A percentile compares a stretch with the other conserved stretches of the same genome.
Conservation (phyloP, 257 asterid genomes). For the Fraxinus quadrangulata region DNA sequence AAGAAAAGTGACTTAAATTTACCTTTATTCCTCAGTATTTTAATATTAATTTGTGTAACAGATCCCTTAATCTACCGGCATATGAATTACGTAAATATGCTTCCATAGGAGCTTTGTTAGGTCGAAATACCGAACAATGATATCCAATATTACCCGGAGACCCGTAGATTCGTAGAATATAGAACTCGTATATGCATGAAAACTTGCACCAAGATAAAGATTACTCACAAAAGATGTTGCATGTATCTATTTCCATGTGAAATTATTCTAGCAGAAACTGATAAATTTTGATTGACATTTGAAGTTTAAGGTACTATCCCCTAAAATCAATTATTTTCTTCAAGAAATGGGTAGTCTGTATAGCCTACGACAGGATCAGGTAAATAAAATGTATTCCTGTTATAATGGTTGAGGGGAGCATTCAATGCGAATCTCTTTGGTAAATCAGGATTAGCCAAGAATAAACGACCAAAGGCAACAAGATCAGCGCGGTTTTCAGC, state of each 20-base stretch:
- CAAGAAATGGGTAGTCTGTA: constrained; percentile 75
- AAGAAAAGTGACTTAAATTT: neutral
- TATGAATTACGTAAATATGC: neutral
- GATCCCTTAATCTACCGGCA: neutral
- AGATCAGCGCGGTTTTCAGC: constrained; percentile 62
- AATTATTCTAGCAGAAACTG: neutral
- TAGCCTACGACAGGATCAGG: constrained; percentile 68
- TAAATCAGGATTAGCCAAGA: constrained; percentile 70
- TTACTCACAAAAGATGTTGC: neutral
- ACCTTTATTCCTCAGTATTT: neutral
- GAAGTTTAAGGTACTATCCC: neutral
- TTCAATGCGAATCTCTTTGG: constrained; percentile 55
- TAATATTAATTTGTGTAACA: too few relatives aligned
- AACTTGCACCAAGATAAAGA: neutral
- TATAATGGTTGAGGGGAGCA: constrained; percentile 60
- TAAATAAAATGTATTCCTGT: constrained; percentile 55
- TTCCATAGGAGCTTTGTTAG: neutral
- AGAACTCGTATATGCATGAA: neutral
- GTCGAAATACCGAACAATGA: neutral
- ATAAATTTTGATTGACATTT: neutral
- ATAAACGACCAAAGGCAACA: constrained; percentile 58
- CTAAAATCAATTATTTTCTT: constrained; percentile 35
- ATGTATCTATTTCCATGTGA: neutral
- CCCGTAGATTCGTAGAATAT: too few relatives aligned
- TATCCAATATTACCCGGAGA: neutral